Conservation (phyloP, 805 yeast species). For the Myxozyma mucilagina region DNA sequence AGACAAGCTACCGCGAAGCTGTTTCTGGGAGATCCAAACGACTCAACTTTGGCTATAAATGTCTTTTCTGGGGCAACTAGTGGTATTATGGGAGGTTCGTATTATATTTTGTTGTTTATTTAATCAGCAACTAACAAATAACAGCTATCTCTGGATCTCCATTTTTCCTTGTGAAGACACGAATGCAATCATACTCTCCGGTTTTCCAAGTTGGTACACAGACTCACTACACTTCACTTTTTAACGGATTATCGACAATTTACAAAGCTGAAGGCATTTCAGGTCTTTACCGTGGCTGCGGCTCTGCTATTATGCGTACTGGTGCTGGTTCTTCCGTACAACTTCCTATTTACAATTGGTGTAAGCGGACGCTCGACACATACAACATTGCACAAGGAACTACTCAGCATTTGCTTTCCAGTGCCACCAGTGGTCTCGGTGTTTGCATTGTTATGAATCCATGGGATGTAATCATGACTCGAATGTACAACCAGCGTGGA, state of each 20-base stretch:
- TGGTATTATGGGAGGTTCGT: conserved; percentile 58
- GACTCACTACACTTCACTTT: conserved; percentile 73
- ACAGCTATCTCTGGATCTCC: conserved; percentile 66
- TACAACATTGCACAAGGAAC: conserved; percentile 63
- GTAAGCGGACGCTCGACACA: conserved; percentile 62
- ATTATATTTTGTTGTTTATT: neutral
- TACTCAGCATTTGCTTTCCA: conserved; percentile 67
- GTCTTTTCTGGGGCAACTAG: conserved; percentile 68
- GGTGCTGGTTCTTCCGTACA: conserved; percentile 96
- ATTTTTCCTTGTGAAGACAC: conserved; percentile 84
- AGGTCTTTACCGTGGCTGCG: conserved; percentile 88
- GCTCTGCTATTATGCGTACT: conserved; percentile 91
- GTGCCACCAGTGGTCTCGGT: conserved; percentile 82
- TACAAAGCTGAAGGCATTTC: conserved; percentile 65
- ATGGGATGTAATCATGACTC: conserved; percentile 91
- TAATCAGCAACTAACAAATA: neutral
- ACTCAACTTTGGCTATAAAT: conserved; percentile 53
- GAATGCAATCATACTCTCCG: conserved; percentile 91
- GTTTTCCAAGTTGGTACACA: conserved; percentile 80
- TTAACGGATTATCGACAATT: conserved; percentile 67
- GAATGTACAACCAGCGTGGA: conserved; percentile 86
- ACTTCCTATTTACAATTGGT: conserved; percentile 81
- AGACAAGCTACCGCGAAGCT: conserved; percentile 49
- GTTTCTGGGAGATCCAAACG: conserved; percentile 38
- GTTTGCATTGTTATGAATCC: conserved; percentile 97